A percentile compares a stretch with the other conserved stretches of the same genome.
phyloP scores from a whole-genome alignment of 495 filamentous ascomycete genomes.

The Podospora comata region DNA sequence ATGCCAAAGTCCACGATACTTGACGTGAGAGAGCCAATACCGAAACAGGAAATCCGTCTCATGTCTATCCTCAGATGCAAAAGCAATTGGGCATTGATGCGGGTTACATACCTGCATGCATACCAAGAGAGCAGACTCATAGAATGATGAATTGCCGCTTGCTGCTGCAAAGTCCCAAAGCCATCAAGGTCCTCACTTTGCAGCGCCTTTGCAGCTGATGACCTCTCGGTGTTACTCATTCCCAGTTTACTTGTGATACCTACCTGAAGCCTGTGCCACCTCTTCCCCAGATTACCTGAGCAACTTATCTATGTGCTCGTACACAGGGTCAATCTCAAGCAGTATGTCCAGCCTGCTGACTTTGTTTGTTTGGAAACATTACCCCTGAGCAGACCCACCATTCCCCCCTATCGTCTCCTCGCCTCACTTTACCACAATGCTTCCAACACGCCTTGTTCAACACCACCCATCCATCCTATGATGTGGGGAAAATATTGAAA shows the following conservation, averaged over 20 bases:
- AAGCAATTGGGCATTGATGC: background rate
- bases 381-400: background rate
- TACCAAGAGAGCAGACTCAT: background rate
- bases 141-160: background rate
- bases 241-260: background rate
- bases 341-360: background rate
- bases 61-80: background rate
- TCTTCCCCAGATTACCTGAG: background rate
- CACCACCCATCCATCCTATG: background rate
- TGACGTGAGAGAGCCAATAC: background rate
- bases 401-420: background rate
- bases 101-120: background rate
- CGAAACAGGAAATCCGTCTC: background rate
- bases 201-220: background rate
- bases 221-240: background rate
- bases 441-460: background rate
- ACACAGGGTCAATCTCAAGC: background rate
- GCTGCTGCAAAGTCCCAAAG: background rate
- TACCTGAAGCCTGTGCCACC: background rate
- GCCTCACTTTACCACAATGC: background rate
- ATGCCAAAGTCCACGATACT: background rate
- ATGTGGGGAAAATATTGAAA: background rate
- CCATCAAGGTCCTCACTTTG: background rate
- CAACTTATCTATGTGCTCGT: background rate
- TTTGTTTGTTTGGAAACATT: background rate